phyloP scores from a whole-genome alignment of 2,329 filamentous ascomycete genomes.

The Arthrocladium fulminans region DNA sequence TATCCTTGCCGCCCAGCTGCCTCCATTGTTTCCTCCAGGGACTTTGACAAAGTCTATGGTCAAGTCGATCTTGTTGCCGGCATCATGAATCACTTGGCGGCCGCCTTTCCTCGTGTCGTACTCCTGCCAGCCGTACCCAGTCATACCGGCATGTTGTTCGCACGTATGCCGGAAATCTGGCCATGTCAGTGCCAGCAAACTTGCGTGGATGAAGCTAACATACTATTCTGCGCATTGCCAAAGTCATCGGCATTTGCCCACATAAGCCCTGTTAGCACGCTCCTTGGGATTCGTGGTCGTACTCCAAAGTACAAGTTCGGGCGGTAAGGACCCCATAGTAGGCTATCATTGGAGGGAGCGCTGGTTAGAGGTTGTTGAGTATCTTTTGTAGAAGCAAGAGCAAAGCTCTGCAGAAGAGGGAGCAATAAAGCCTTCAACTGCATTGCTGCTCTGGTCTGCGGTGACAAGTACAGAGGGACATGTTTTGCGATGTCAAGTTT shows the following conservation, averaged over 20 bases:
- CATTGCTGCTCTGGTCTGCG: neutral
- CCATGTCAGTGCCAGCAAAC: constrained; percentile 1
- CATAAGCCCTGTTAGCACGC: constrained; percentile 71
- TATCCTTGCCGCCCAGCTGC: constrained; percentile 84
- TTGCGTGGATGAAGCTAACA: too few species aligned
- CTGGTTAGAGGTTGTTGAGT: neutral
- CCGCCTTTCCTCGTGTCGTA: constrained; percentile 86
- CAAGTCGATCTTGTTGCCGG: constrained; percentile 77
- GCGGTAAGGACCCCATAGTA: constrained; percentile 93
- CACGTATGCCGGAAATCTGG: constrained; percentile 85
- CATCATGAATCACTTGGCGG: constrained; percentile 82
- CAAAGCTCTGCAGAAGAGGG: constrained; percentile 6
- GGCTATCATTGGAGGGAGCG: constrained; percentile 58
- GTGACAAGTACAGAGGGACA: neutral
- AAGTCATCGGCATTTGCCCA: constrained; percentile 83
- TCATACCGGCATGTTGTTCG: constrained; percentile 89
- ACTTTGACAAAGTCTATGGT: constrained; percentile 92
- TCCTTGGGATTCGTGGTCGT: constrained; percentile 70
- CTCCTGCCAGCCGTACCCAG: constrained; percentile 94
- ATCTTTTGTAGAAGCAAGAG: constrained; percentile 4
- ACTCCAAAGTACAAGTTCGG: constrained; percentile 93
- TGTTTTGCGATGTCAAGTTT: neutral
- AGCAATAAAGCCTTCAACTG: constrained; percentile 7
- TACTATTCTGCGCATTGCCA: constrained; percentile 64
- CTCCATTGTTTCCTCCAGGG: constrained; percentile 73